Conservation (phyloP, 192 early-diverging fungal genomes). For the Spinellus fusiger region DNA sequence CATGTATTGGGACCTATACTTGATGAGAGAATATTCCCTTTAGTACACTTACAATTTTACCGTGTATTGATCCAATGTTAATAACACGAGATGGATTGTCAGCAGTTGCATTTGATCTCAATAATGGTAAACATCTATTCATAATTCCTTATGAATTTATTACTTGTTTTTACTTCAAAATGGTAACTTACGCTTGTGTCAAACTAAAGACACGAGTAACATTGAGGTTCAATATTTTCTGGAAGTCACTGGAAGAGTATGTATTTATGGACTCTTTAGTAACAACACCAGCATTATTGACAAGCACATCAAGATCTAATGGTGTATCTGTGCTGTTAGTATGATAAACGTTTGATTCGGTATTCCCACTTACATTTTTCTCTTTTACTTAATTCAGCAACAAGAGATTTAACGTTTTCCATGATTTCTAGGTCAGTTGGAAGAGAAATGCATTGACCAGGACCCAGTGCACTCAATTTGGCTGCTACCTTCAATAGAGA, state of each 20-base stretch:
- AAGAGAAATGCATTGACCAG: slow-evolving; percentile 64
- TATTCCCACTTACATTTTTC: slow-evolving; percentile 47
- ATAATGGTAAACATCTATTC: slow-evolving; percentile 52
- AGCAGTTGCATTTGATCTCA: slow-evolving; percentile 48
- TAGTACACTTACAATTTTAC: slow-evolving; percentile 20
- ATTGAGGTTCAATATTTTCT: slow-evolving; percentile 81
- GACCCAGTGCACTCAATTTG: slow-evolving; percentile 55
- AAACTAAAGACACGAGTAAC: slow-evolving; percentile 76
- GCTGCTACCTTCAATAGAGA: slow-evolving; percentile 34
- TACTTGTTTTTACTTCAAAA: not conserved
- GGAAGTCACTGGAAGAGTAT: slow-evolving; percentile 58
- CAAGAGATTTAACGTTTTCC: slow-evolving; percentile 52
- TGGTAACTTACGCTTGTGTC: slow-evolving; percentile 47
- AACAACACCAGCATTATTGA: slow-evolving; percentile 78
- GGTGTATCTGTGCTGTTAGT: not conserved
- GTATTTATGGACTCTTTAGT: slow-evolving; percentile 42
- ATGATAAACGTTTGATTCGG: not conserved
- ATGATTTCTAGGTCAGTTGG: slow-evolving; percentile 62
- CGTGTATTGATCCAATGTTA: slow-evolving; percentile 73
- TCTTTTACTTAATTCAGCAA: slow-evolving; percentile 41
- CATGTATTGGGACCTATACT: slow-evolving; percentile 19
- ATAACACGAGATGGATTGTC: slow-evolving; percentile 69
- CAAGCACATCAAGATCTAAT: slow-evolving; percentile 70
- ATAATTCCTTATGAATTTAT: not conserved
- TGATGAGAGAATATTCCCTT: not conserved